These are phyloP conservation scores for Pyrrhoderma noxium DNA, from an alignment of 1,284 basidiomycete species.

Conservation along the genomic window DNA sequence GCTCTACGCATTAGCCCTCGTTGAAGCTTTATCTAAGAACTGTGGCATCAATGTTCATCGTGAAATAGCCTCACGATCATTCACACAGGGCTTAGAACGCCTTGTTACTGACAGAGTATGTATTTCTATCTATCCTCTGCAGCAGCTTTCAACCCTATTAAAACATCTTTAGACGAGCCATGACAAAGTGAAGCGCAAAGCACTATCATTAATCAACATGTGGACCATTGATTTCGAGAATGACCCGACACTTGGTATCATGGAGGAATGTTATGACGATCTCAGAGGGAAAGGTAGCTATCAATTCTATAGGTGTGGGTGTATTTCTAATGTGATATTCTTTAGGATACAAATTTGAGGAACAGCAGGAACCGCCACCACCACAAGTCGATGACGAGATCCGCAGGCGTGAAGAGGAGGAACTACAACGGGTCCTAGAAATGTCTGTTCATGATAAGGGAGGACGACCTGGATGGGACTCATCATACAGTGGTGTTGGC, in stretches of 20 bases:
- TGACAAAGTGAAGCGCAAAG: constrained; percentile 78
- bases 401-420: constrained; percentile 82
- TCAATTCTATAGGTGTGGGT: too few relatives aligned
- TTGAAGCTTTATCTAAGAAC: constrained; percentile 89
- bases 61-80: constrained; percentile 85
- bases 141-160: constrained; percentile 5
- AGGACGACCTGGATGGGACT: constrained; percentile 53
- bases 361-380: constrained; percentile 56
- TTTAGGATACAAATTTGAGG: constrained; percentile 69
- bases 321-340: neutral
- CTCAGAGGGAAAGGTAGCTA: constrained; percentile 73
- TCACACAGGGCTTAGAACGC: constrained; percentile 83
- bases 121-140: constrained; percentile 17
- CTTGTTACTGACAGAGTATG: constrained; percentile 83
- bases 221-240: constrained; percentile 86
- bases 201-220: constrained; percentile 66
- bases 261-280: constrained; percentile 83
- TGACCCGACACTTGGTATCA: constrained; percentile 78
- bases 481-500: constrained; percentile 28
- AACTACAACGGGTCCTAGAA: constrained; percentile 84
- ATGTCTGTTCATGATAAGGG: constrained; percentile 86
- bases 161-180: constrained; percentile 63
- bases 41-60: constrained; percentile 75
- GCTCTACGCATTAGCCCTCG: constrained; percentile 84
- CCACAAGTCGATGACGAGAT: constrained; percentile 72